Base-by-base conservation (phyloP, 441 rosid genomes). In the Adansonia rubrostipa region DNA sequence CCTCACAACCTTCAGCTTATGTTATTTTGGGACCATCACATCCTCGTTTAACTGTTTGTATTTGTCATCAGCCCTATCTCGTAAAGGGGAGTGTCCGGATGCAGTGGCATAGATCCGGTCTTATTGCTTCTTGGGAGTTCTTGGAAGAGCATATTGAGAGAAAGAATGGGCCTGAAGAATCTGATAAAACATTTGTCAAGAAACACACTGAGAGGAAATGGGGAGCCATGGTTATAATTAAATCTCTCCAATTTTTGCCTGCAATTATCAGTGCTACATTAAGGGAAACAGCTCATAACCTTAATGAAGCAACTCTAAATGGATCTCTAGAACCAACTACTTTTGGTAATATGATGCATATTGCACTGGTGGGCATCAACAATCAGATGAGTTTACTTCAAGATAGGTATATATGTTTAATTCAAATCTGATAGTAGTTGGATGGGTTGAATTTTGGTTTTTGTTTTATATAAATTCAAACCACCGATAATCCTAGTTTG, bases 101-200 rank as follows among this genome's bases (percentile, higher is more conserved):
- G 99, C 99, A 97, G 91, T 95, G 99, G 99, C 97, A 92, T 83
- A 89, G 98, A 74, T 90, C 87, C 79, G 99, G 98, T 84, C 99
- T 91, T 81, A 92, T 95, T 86, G 99, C 99, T 82, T 90, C 97
- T 57, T 97, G 99, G 99, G 99, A 97, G 86, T 97, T 93, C 89
- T 78, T 92, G 85, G 97, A 93, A 87, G 97, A 97, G 84, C 95
- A 93, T 86, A 86, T 86, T 80, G 95, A 90, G 85, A 87, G 93
- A 80, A 92, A 88, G 61, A 90, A 81, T 84, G 87, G 83, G 53
- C 75, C 86, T 85, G 96, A 89, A 83, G 90, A 89, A 82, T 80
- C 82, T 57, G 90, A 85, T 76, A 85, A 87, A 80, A 78, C 82
- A 75, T 76, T 83, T 72, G 91, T 91, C 85, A 93, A 91, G 87